Percentiles rank a stretch among this genome's conserved stretches.
phyloP scores from a whole-genome alignment of 495 filamentous ascomycete species.

The Alectoria sarmentosa region DNA sequence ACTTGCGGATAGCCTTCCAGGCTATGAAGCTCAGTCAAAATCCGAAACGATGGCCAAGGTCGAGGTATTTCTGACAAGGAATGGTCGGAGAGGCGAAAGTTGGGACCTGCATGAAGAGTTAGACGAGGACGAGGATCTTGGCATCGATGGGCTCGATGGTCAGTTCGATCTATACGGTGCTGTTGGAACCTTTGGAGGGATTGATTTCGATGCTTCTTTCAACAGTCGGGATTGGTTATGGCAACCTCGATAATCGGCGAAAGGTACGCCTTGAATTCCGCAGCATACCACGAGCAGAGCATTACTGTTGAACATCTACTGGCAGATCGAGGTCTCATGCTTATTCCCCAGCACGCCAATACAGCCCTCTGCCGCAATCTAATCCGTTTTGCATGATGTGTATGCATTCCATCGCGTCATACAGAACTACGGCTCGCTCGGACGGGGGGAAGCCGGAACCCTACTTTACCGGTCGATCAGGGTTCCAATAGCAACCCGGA shows the following conservation, averaged over 20 bases:
- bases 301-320: background rate
- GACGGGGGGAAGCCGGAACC: slow-evolving; percentile 24
- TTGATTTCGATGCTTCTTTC: slow-evolving; percentile 68
- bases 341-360: slow-evolving; percentile 14
- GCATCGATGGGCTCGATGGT: slow-evolving; percentile 69
- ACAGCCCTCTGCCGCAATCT: slow-evolving; percentile 12
- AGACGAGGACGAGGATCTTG: slow-evolving; percentile 57
- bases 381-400: slow-evolving; percentile 10
- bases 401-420: slow-evolving; percentile 15
- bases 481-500: slow-evolving; percentile 8
- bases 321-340: background rate
- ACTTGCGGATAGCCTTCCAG: slow-evolving; percentile 28
- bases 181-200: slow-evolving; percentile 65
- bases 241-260: slow-evolving; percentile 26
- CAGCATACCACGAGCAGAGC: background rate
- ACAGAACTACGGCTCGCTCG: slow-evolving; percentile 21
- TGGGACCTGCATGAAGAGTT: slow-evolving; percentile 85
- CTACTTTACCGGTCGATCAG: slow-evolving; percentile 24
- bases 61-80: slow-evolving; percentile 71
- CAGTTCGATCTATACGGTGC: slow-evolving; percentile 73
- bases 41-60: slow-evolving; percentile 35
- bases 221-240: slow-evolving; percentile 42
- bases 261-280: background rate
- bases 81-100: slow-evolving; percentile 54
- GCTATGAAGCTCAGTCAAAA: slow-evolving; percentile 25